These are phyloP conservation scores for Coemansia sp. DNA, from an alignment of 192 early-diverging fungal species.

Conservation along the genomic window DNA sequence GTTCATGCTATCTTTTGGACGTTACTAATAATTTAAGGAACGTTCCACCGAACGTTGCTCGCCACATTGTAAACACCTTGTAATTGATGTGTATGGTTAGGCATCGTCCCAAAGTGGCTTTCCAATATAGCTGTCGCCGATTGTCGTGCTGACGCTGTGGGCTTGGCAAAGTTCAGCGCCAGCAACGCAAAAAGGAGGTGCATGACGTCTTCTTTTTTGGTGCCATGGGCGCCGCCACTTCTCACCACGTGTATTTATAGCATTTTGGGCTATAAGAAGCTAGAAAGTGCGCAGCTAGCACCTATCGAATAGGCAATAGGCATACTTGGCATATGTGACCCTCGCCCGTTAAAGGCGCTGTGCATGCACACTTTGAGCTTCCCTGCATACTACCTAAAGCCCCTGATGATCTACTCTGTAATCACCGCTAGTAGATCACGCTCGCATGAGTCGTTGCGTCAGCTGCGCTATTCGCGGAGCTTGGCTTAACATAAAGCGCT, in stretches of 20 bases:
- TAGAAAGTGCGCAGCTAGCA: not conserved
- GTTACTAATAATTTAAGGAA: not conserved
- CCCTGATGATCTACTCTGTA: not conserved
- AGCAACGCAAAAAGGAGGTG: not conserved
- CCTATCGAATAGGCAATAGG: not conserved
- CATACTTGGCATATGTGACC: no score
- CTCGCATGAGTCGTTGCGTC: not conserved
- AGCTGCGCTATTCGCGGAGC: not conserved
- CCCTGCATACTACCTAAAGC: not conserved
- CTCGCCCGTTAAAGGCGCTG: not conserved
- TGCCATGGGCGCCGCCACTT: conserved; percentile 2
- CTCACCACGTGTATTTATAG: conserved; percentile 3
- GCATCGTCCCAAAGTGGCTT: not conserved
- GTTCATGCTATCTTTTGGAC: not conserved
- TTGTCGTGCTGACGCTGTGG: not conserved
- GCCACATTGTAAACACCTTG: not conserved
- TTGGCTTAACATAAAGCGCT: not conserved
- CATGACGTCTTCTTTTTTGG: not conserved
- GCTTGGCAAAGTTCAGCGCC: not conserved
- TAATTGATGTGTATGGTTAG: not conserved
- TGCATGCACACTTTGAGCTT: not conserved
- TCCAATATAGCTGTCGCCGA: not conserved
- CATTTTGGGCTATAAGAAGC: not conserved
- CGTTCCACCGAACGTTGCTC: not conserved
- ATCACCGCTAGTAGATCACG: not conserved